Evolutionary conservation across 352 stramenopile species (phyloP).

Genomic region (Phytophthora capsici): DNA sequence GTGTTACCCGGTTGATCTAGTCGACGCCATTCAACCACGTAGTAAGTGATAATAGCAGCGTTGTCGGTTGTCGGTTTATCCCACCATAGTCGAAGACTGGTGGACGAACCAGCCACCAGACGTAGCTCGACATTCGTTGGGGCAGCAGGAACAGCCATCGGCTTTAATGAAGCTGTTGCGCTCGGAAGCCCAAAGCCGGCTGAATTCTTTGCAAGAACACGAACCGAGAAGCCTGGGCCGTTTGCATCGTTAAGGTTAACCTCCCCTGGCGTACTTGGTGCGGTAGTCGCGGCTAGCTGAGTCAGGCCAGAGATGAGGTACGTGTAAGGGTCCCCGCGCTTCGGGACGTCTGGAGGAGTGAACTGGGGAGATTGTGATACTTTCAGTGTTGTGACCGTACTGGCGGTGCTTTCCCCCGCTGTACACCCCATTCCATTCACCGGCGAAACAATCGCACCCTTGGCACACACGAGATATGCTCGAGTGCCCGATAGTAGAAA

Average conservation of each 20-base stretch:
- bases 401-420: slow-evolving; percentile 46
- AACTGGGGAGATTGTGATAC: slow-evolving; percentile 30
- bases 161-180: slow-evolving; percentile 77
- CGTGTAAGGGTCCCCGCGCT: slow-evolving; percentile 50
- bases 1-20: slow-evolving; percentile 32
- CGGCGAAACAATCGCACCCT: slow-evolving; percentile 28
- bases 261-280: slow-evolving; percentile 41
- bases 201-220: slow-evolving; percentile 68
- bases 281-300: slow-evolving; percentile 38
- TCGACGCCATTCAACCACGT: slow-evolving; percentile 86
- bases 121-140: slow-evolving; percentile 76
- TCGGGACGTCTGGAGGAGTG: slow-evolving; percentile 57
- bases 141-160: slow-evolving; percentile 81
- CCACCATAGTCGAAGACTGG: slow-evolving; percentile 90
- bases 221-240: slow-evolving; percentile 62
- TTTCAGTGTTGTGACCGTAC: slow-evolving; percentile 40
- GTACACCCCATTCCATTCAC: slow-evolving; percentile 54
- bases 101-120: slow-evolving; percentile 71
- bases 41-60: slow-evolving; percentile 83
- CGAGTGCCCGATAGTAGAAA: slow-evolving; percentile 45
- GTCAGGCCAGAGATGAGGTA: slow-evolving; percentile 60
- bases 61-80: slow-evolving; percentile 82
- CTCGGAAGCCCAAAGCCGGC: slow-evolving; percentile 72
- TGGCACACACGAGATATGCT: slow-evolving; percentile 59
- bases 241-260: slow-evolving; percentile 31